Evolutionary conservation across 805 yeast genomes (phyloP).

Genomic region (Starmera dryadoides): DNA sequence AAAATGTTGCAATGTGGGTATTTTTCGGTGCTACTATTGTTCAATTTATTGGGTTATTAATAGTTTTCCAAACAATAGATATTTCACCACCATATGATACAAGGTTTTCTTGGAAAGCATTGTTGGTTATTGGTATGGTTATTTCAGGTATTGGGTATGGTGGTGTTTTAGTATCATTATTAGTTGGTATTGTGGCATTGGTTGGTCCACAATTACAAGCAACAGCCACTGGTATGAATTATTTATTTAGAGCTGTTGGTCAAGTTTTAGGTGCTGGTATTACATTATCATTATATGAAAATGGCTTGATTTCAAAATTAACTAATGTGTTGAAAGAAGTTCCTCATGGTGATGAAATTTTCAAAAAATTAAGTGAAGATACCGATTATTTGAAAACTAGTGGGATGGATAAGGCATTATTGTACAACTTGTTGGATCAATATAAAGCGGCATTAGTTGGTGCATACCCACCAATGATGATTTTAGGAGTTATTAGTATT

Average conservation of each 20-base stretch:
- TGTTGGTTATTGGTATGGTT: slow-evolving; percentile 18
- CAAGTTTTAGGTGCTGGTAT: slow-evolving; percentile 32
- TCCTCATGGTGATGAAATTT: background rate
- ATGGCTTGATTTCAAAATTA: background rate
- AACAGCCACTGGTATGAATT: slow-evolving; percentile 34
- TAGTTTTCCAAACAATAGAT: slow-evolving; percentile 1
- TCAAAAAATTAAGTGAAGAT: background rate
- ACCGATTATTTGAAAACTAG: background rate
- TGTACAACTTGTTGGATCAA: background rate
- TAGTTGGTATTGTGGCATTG: slow-evolving; percentile 28
- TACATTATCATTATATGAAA: slow-evolving; percentile 22
- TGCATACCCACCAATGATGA: background rate
- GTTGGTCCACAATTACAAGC: slow-evolving; percentile 34
- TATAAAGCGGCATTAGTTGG: background rate
- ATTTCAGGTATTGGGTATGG: slow-evolving; percentile 31
- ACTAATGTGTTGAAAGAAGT: slow-evolving; percentile 6
- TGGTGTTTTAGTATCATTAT: slow-evolving; percentile 26
- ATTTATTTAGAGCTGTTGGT: slow-evolving; percentile 33
- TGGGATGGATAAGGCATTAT: background rate
- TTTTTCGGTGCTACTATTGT: background rate
- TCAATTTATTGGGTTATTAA: slow-evolving; percentile 4
- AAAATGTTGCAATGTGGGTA: slow-evolving; percentile 1
- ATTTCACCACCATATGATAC: slow-evolving; percentile 5
- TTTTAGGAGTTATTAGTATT: background rate
- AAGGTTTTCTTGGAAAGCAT: slow-evolving; percentile 6